Percentiles rank a stretch among this genome's conserved stretches.
Evolutionary conservation across 2,329 filamentous ascomycete genomes (phyloP).

Genomic region (Botryotinia narcissicola): DNA sequence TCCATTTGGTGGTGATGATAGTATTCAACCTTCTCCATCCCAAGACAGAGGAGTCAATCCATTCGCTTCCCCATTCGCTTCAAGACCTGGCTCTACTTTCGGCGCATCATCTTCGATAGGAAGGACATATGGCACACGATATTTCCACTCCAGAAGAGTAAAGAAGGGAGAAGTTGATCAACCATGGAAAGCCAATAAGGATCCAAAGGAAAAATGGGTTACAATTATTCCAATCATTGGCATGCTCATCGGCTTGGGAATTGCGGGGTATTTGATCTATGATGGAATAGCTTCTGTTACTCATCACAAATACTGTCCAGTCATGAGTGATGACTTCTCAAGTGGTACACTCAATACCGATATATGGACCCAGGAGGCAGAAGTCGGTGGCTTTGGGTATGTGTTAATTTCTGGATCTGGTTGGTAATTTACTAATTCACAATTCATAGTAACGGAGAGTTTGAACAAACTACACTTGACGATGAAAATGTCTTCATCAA

Average conservation of each 20-base stretch:
- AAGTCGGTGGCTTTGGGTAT: conserved; percentile 42
- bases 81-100: conserved; percentile 44
- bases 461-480: conserved; percentile 69
- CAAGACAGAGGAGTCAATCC: conserved; percentile 28
- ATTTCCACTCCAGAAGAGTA: conserved; percentile 48
- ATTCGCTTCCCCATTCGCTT: conserved; percentile 42
- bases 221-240: conserved; percentile 76
- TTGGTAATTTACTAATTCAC: not conserved
- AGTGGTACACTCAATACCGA: conserved; percentile 48
- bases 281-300: conserved; percentile 70
- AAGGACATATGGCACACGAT: conserved; percentile 27
- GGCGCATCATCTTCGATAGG: conserved; percentile 43
- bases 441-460: conserved; percentile 67
- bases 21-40: conserved; percentile 29
- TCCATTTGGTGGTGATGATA: conserved; percentile 35
- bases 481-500: conserved; percentile 74
- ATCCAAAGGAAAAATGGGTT: conserved; percentile 82
- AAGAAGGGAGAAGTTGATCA: conserved; percentile 71
- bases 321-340: conserved; percentile 51
- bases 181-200: conserved; percentile 71
- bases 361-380: conserved; percentile 51
- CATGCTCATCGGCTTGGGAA: conserved; percentile 63
- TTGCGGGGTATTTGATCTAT: conserved; percentile 72
- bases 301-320: conserved; percentile 61
- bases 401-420: conserved; percentile 57